Base-by-base conservation (phyloP, 345 rosid species). In the Eucalyptus microcorys region DNA sequence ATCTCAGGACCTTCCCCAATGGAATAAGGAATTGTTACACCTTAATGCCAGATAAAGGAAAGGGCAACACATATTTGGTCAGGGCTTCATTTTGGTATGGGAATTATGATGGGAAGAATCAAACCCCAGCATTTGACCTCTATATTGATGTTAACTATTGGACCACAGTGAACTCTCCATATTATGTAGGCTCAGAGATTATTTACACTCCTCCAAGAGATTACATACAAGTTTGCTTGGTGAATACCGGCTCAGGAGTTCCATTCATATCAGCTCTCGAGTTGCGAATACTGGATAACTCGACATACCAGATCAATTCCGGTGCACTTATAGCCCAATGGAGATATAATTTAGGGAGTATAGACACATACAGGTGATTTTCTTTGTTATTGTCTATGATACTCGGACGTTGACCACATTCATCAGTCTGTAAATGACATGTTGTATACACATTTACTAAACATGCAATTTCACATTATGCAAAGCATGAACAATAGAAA, bases 241-340 rank as follows among this genome's bases (percentile, higher is more conserved):
- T 93, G 11, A 95, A 96, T 50, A 94, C 92, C 1, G 94, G 93
- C 13, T 61, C 48, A 1, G 95, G 96, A 45, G 89, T 92, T 32
- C 96, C 96, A 87, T 94, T 96, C 87, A 92, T 95, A 43, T 93
- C 95, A 4, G 90, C 92, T 17, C 81, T 95, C 87, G 97, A 96
- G 87, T 68, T 93, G 10, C 88, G 88, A 2, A 86, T 48, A 3
- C 27, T 88, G 9, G 76, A 68, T 27, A n/a, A 42, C 34, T 48
- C 14, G 5, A 49, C 34, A 3, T 88, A 88, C 30, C 89, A 53
- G 0, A 32, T 47, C 34, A 30, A 49, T n/a, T 68, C 64, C 0
- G 64, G 86, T 27, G 85, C 64, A 10, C 52, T 61, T 45, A 2
- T 26, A 27, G 30, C 1, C 5, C 0, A 0, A 2, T 0, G 13